A percentile compares a stretch with the other conserved stretches of the same genome.
phyloP scores from a whole-genome alignment of 371 early-diverging fungal species.

The Synchytrium microbalum region DNA sequence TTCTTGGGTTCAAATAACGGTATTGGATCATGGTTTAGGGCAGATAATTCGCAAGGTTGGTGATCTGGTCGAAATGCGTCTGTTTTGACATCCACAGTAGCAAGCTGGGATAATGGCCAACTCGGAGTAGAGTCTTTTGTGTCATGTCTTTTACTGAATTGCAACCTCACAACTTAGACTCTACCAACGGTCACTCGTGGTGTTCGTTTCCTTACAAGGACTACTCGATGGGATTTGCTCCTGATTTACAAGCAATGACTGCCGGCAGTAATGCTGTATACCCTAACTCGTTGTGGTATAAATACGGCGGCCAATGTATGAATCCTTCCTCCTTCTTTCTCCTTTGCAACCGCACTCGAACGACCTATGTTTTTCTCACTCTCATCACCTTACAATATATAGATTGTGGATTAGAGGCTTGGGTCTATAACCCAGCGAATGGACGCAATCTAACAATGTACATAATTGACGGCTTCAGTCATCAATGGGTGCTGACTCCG shows the following conservation, averaged over 20 bases:
- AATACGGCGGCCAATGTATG: too few species aligned
- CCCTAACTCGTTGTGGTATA: too few species aligned
- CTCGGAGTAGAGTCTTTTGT: too few species aligned
- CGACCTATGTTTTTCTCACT: neutral
- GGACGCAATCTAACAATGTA: constrained; percentile 7
- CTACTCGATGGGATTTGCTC: constrained; percentile 14
- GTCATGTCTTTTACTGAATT: too few species aligned
- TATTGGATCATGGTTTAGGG: constrained; percentile 16
- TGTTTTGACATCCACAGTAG: too few species aligned
- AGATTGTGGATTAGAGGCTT: constrained; percentile 16
- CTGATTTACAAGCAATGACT: neutral
- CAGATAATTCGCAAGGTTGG: too few species aligned
- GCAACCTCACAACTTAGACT: constrained; percentile 8
- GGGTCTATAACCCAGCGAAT: constrained; percentile 6
- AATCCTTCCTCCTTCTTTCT: too few species aligned
- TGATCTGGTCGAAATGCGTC: too few species aligned
- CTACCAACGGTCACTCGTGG: constrained; percentile 15
- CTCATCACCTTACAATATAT: neutral
- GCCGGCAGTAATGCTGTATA: neutral
- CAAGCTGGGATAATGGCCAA: too few species aligned
- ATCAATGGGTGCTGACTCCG: constrained; percentile 8
- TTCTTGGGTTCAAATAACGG: constrained; percentile 1
- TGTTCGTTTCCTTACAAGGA: constrained; percentile 17
- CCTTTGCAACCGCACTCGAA: neutral
- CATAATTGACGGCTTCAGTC: constrained; percentile 16